Base-by-base conservation (phyloP, 2,329 filamentous ascomycete genomes). In the Ploettnerulaceae sp. region DNA sequence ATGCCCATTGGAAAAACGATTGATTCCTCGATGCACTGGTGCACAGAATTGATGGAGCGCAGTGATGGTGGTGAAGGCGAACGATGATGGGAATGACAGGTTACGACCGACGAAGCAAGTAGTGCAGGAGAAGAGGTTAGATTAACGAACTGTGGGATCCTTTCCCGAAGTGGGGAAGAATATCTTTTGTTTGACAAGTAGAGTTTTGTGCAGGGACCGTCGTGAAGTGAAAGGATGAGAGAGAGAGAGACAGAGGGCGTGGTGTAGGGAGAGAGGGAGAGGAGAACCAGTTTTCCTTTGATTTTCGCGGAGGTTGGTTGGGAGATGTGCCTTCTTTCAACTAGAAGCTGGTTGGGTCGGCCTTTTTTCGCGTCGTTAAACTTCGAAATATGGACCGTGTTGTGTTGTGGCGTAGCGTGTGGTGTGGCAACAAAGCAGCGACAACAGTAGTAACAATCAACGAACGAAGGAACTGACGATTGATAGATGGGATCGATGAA, bases 1-100 rank as follows among this genome's bases (percentile, higher is more conserved):
- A 54, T 56, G 56, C 51, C 60, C 60, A 61, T 62, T 57, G 52
- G 54, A 54, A 54, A 35, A 56, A 39, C 45, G 43, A 50, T 48
- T 52, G 47, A 50, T 49, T 51, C 40, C 35, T 28, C 8, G n/a
- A 29, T 39, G 53, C 17, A 17, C 11, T 34, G 20, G 29, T 33
- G 21, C 26, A 43, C 18, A 40, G 45, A 26, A 32, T 45, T 20
- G 42, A 36, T 39, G 26, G 29, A 39, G 37, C 34, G 14, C n/a
- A 32, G 25, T 29, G 32, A 32, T 32, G 24, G 39, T 40, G 31
- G n/a, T 32, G 17, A 41, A 36, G n/a, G 35, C 31, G 38, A 49
- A 44, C 34, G 26, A 33, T 15, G 33, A 45, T 45, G 22, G 8
- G 46, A 49, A 39, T 24, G 35, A 29, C 24, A 38, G 36, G 11